Percentiles rank a stretch among this genome's conserved stretches.
These are phyloP conservation scores for Cairneyella variabilis DNA, from an alignment of 495 filamentous ascomycete species.

Conservation along the genomic window DNA sequence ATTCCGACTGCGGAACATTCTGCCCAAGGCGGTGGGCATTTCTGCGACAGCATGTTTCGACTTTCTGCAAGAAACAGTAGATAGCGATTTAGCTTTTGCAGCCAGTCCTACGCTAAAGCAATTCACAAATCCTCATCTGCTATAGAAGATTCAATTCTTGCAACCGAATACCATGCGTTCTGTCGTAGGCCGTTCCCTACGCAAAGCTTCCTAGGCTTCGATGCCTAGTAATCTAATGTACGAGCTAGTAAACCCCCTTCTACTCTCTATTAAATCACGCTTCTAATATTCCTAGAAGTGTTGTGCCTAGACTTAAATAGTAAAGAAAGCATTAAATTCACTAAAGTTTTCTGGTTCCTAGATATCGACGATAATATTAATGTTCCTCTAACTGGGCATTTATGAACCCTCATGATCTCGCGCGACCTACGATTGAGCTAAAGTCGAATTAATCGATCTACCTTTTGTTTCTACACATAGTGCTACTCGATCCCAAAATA, in stretches of 20 bases:
- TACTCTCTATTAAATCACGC: background rate
- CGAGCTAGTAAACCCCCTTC: constrained; percentile 6
- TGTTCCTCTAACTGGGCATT: constrained; percentile 2
- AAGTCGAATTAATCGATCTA: background rate
- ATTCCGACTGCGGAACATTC: background rate
- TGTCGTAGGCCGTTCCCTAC: background rate
- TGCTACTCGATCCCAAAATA: constrained; percentile 12
- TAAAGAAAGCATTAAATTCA: background rate
- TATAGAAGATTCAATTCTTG: constrained; percentile 2
- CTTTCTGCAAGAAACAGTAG: background rate
- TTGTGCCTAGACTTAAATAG: constrained; percentile 1
- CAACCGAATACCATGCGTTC: background rate
- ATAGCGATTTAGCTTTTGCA: background rate
- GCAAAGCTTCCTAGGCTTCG: background rate
- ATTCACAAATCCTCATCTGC: background rate
- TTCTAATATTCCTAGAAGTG: background rate
- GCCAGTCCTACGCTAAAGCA: background rate
- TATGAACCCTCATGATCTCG: background rate
- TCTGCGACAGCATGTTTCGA: background rate
- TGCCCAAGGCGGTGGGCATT: constrained; percentile 1
- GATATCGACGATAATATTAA: constrained; percentile 1
- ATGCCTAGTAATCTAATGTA: constrained; percentile 13
- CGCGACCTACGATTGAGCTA: background rate
- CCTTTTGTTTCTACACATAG: constrained; percentile 14
- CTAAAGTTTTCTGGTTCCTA: background rate